These are phyloP conservation scores for Nemania diffusa DNA, from an alignment of 2,329 filamentous ascomycete species.

Conservation along the genomic window DNA sequence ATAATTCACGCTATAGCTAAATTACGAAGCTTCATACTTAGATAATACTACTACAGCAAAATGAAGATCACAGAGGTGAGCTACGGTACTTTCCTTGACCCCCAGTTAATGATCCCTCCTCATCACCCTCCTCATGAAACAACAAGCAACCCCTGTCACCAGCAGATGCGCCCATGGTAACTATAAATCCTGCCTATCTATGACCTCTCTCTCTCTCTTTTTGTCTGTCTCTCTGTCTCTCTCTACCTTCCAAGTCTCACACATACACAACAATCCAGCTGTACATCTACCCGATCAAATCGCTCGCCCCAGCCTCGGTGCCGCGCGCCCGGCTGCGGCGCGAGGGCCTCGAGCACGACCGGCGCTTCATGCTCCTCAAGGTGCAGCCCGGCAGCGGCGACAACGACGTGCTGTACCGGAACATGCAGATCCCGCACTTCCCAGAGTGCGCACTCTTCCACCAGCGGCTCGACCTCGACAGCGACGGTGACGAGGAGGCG, in stretches of 20 bases:
- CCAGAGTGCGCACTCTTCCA: conserved; percentile 72
- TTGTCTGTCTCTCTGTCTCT: too few relatives aligned
- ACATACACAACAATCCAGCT: conserved; percentile 56
- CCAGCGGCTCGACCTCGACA: conserved; percentile 64
- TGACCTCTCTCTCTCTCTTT: neutral
- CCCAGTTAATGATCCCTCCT: neutral
- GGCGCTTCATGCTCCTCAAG: conserved; percentile 75
- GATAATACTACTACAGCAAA: neutral
- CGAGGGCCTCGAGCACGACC: conserved; percentile 73
- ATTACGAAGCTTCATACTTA: neutral
- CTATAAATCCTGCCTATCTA: neutral
- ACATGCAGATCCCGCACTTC: conserved; percentile 67
- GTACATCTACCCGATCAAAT: conserved; percentile 78
- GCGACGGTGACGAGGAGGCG: too few relatives aligned
- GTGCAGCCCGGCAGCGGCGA: conserved; percentile 52
- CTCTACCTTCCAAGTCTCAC: neutral
- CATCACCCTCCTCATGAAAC: neutral
- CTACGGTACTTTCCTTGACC: neutral
- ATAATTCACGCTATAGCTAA: neutral
- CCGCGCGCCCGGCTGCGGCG: conserved; percentile 63
- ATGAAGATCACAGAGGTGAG: conserved; percentile 38
- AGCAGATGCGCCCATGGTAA: neutral
- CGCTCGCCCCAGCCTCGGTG: conserved; percentile 70
- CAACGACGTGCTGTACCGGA: too few relatives aligned
- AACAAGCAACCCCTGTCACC: neutral